Evolutionary conservation across 306 rosid species (phyloP).

Genomic region (Canavalia ensiformis): DNA sequence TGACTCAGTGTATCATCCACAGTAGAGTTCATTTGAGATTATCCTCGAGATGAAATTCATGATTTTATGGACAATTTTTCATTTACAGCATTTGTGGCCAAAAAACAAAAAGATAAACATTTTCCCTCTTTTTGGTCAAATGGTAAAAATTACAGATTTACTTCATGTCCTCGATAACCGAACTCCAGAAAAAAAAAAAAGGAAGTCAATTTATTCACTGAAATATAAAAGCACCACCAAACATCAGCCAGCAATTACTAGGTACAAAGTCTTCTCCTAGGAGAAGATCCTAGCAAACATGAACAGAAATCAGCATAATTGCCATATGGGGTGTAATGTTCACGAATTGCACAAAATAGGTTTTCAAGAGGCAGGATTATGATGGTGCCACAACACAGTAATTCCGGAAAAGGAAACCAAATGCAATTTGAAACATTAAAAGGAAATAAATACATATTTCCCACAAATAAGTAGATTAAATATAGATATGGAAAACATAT

Average conservation of each 20-base stretch:
- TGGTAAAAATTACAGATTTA: constrained; percentile 26
- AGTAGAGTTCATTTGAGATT: background rate
- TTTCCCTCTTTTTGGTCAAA: constrained; percentile 22
- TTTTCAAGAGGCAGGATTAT: background rate
- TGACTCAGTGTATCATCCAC: background rate
- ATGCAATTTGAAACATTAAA: constrained; percentile 22
- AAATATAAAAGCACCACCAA: background rate
- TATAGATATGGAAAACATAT: background rate
- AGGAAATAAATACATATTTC: background rate
- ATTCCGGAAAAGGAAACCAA: constrained; percentile 1
- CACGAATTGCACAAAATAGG: constrained; percentile 7
- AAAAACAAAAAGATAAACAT: background rate
- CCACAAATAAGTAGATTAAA: constrained; percentile 24
- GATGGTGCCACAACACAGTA: background rate
- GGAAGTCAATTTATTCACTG: background rate
- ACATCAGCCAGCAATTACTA: background rate
- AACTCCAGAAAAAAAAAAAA: constrained; percentile 9
- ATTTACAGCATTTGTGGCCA: constrained; percentile 9
- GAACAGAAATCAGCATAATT: constrained; percentile 15
- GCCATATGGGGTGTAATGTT: background rate
- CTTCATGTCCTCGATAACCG: background rate
- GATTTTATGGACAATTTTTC: background rate
- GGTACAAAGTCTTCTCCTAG: constrained; percentile 20
- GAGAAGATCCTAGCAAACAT: constrained; percentile 15
- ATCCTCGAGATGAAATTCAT: constrained; percentile 11